Evolutionary conservation across 164 flowering plant genomes (phyloP), one percentile per base, ranked within the genome.

Genomic region (Berberis vulgaris): DNA sequence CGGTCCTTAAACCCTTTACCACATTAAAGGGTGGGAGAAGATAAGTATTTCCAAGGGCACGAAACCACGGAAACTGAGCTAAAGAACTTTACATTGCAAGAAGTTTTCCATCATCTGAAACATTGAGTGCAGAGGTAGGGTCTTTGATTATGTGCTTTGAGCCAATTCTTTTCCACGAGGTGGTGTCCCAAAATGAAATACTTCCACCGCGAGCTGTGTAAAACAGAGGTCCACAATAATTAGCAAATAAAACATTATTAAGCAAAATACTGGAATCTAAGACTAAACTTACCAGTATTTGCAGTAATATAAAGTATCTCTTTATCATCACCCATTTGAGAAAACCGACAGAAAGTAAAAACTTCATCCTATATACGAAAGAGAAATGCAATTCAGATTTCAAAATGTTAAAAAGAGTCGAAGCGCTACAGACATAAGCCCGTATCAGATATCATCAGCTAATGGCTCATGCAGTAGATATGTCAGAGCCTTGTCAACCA

Each of bases 301-400:
- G 86, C 80, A 65, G 93, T 79, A 58, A 76, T 76, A 65, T 86
- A 91, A 1, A 95, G 80, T 62, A 89, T 77, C 60, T 71, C 75
- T 65, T 77, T 72, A 49, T 64, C 52, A 57, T 76, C 78, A 61
- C 46, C 66, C 13, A n/a, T 60, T 46, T 66, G 83, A 64, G 96
- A 86, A 77, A 95, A 95, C 71, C 84, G 85, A 74, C 97, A 86
- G 71, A 68, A 84, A 45, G 84, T 76, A 71, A 95, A 87, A 52
- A 75, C 55, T 78, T 91, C 99, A 78, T 77, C 95, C 99, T 94
- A 77, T 45, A 62, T 50, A 55, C 49, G 52, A 66, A 4, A 57
- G 49, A 60, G 43, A 54, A 54, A 26, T 26, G 26, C 26, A 26
- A 26, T 26, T 26, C 26, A 26, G 26, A 26, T 26, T 26, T 26